phyloP scores from a whole-genome alignment of 2,329 filamentous ascomycete species.

The Emydomyces testavorans region DNA sequence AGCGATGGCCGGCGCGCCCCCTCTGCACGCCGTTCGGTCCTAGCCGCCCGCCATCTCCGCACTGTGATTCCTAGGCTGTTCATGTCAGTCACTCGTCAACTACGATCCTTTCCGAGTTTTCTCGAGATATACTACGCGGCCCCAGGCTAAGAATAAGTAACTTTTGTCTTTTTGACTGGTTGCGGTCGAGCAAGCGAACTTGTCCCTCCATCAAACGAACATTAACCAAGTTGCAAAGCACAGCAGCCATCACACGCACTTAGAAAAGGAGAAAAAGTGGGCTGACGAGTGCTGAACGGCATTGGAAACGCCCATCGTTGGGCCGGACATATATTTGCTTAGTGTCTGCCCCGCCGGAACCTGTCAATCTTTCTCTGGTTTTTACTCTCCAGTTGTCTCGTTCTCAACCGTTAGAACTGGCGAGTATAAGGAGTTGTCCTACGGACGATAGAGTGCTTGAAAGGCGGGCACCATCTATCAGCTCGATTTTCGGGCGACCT shows the following conservation, averaged over 20 bases:
- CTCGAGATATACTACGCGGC: no score
- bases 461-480: background rate
- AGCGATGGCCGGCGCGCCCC: background rate
- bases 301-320: background rate
- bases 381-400: background rate
- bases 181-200: constrained; percentile 1
- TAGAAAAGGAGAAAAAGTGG: constrained; percentile 1
- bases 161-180: constrained; percentile 6
- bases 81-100: background rate
- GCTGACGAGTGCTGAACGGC: background rate
- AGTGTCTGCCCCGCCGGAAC: background rate
- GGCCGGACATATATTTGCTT: background rate
- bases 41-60: constrained; percentile 5
- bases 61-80: background rate
- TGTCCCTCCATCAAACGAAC: background rate
- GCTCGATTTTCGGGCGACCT: constrained; percentile 6
- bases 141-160: background rate
- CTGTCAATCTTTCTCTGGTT: background rate
- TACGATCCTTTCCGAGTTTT: background rate
- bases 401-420: background rate
- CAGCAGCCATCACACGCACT: constrained; percentile 6
- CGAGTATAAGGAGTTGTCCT: background rate
- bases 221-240: constrained; percentile 3
- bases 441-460: background rate
- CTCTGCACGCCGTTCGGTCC: background rate